These are phyloP conservation scores for Chlorociboria aeruginascens DNA, from an alignment of 495 filamentous ascomycete genomes.

Conservation along the genomic window DNA sequence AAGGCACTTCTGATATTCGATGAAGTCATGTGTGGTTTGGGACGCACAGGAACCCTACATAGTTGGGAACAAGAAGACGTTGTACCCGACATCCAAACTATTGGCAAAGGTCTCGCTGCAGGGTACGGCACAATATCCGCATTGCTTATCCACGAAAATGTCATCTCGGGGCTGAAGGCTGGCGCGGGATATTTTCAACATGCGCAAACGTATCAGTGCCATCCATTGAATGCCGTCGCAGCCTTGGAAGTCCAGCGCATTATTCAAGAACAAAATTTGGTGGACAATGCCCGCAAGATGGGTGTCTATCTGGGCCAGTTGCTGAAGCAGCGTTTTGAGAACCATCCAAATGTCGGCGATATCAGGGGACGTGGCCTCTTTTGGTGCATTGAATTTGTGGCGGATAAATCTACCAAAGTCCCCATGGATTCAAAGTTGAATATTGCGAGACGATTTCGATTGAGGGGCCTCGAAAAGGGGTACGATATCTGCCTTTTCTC, in stretches of 20 bases:
- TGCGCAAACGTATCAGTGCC: slow-evolving; percentile 49
- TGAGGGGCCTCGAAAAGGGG: too few species aligned
- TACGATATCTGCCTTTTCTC: too few species aligned
- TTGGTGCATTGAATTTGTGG: too few species aligned
- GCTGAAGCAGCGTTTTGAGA: slow-evolving; percentile 29
- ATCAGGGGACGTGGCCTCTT: slow-evolving; percentile 50
- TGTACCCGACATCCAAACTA: slow-evolving; percentile 51
- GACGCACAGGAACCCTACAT: slow-evolving; percentile 50
- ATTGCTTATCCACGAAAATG: slow-evolving; percentile 37
- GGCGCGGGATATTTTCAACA: slow-evolving; percentile 39
- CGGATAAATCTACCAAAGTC: too few species aligned
- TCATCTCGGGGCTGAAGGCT: slow-evolving; percentile 38
- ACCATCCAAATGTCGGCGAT: slow-evolving; percentile 44
- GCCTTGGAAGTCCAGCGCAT: slow-evolving; percentile 46
- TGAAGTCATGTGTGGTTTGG: slow-evolving; percentile 71
- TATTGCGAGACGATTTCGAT: too few species aligned
- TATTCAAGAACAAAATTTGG: slow-evolving; percentile 37
- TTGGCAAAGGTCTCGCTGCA: slow-evolving; percentile 55
- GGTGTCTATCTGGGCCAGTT: slow-evolving; percentile 33
- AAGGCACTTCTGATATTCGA: slow-evolving; percentile 58
- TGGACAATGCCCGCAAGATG: slow-evolving; percentile 37
- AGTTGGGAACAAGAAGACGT: slow-evolving; percentile 52
- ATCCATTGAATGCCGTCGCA: slow-evolving; percentile 43
- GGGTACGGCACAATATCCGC: slow-evolving; percentile 46
- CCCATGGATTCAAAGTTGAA: too few species aligned